Conservation (phyloP, 192 early-diverging fungal species). For the Coemansia sp. region DNA sequence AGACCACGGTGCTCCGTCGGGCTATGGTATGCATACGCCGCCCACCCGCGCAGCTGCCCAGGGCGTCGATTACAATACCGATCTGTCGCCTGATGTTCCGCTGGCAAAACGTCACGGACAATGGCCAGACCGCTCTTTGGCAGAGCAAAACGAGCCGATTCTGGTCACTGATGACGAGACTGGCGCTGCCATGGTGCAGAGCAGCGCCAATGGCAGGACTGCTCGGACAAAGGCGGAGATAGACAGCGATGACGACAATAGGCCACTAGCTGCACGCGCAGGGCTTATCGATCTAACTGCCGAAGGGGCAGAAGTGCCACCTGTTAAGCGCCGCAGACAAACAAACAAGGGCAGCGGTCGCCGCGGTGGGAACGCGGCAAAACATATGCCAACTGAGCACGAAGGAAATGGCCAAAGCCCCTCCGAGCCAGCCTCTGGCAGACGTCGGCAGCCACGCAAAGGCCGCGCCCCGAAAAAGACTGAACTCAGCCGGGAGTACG, state of each 20-base stretch:
- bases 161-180: conserved; percentile 29
- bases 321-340: conserved; percentile 29
- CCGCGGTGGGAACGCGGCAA: conserved; percentile 16
- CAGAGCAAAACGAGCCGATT: conserved; percentile 7
- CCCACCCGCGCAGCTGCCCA: conserved; percentile 8
- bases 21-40: conserved; percentile 23
- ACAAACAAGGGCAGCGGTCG: conserved; percentile 7
- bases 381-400: conserved; percentile 11
- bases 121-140: conserved; percentile 1
- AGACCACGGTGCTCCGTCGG: conserved; percentile 4
- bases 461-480: conserved; percentile 28
- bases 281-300: conserved; percentile 2
- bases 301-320: conserved; percentile 10
- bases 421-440: neutral
- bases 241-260: conserved; percentile 35
- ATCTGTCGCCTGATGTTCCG: conserved; percentile 12
- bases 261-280: conserved; percentile 25
- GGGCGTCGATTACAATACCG: neutral
- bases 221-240: neutral
- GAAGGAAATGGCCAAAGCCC: conserved; percentile 8
- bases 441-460: conserved; percentile 24
- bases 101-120: conserved; percentile 13
- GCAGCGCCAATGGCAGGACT: neutral
- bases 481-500: conserved; percentile 44
- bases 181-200: neutral